A percentile compares a stretch with the other conserved stretches of the same genome.
These are phyloP conservation scores for Atkinsonella texensis DNA, from an alignment of 2,329 filamentous ascomycete species.

Conservation along the genomic window DNA sequence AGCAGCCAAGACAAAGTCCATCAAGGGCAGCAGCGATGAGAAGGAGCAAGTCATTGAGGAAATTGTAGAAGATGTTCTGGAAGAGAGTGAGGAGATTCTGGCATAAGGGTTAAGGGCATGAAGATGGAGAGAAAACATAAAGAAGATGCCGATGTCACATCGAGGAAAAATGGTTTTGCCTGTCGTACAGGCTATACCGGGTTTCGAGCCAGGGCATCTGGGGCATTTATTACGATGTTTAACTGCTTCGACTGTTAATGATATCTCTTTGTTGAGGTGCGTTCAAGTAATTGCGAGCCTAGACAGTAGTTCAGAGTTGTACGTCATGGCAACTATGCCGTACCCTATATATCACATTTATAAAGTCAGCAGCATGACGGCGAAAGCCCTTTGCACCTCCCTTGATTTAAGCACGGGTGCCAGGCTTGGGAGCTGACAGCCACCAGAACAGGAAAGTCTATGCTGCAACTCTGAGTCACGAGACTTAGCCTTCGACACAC, in stretches of 20 bases:
- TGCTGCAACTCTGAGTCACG: background rate
- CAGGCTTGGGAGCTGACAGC: background rate
- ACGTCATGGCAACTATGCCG: no score
- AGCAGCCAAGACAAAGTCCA: constrained; percentile 39
- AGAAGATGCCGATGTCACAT: background rate
- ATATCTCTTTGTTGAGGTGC: background rate
- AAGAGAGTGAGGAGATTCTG: constrained; percentile 74
- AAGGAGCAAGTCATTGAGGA: constrained; percentile 78
- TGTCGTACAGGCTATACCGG: constrained; percentile 13
- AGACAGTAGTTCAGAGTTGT: no score
- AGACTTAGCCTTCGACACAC: background rate
- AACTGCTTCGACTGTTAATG: background rate
- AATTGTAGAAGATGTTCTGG: constrained; percentile 69
- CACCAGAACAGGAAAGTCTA: background rate
- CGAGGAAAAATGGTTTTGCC: background rate
- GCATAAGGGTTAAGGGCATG: constrained; percentile 14
- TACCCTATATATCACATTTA: no score
- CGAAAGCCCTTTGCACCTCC: no score
- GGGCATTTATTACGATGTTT: constrained; percentile 6
- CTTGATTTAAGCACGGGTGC: no score
- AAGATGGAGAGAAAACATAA: background rate
- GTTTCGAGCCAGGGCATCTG: constrained; percentile 1
- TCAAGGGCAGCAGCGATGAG: constrained; percentile 44
- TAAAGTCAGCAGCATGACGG: no score
- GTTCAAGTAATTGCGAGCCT: no score